A percentile compares a stretch with the other conserved stretches of the same genome.
These are phyloP conservation scores for Nitzschia sp. DNA, from an alignment of 108 stramenopile species.

Conservation along the genomic window DNA sequence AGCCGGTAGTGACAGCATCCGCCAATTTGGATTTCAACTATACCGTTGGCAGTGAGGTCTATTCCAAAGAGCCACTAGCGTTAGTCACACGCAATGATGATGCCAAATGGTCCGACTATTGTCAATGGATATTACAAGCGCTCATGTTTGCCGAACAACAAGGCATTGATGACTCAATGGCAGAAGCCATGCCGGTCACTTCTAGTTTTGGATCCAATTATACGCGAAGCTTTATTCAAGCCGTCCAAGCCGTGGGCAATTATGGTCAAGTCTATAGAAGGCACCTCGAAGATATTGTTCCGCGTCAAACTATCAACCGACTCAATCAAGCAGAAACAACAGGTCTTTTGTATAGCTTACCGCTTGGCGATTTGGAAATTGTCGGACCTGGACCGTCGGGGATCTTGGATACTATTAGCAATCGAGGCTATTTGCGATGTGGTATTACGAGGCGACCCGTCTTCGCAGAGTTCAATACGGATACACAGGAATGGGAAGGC, in stretches of 20 bases:
- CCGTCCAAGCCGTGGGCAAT: conserved; percentile 50
- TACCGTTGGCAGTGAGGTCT: neutral
- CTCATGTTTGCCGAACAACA: conserved; percentile 50
- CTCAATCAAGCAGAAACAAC: conserved; percentile 53
- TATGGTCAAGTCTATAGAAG: conserved; percentile 43
- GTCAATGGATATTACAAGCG: conserved; percentile 50
- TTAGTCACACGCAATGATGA: conserved; percentile 22
- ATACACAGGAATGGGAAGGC: conserved; percentile 4
- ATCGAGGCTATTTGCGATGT: conserved; percentile 45
- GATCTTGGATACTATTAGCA: conserved; percentile 26
- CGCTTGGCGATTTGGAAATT: conserved; percentile 35
- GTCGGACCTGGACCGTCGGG: neutral
- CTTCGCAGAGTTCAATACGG: conserved; percentile 25
- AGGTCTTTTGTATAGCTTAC: conserved; percentile 44
- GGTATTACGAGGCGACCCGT: conserved; percentile 30
- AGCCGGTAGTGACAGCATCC: neutral
- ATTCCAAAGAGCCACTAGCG: neutral
- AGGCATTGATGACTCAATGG: conserved; percentile 23
- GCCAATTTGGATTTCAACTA: neutral
- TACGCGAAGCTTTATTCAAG: conserved; percentile 19
- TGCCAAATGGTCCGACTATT: conserved; percentile 27
- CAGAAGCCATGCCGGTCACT: conserved; percentile 12
- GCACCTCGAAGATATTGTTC: conserved; percentile 17
- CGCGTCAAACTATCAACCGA: conserved; percentile 27
- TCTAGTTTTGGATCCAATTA: conserved; percentile 16